phyloP scores from a whole-genome alignment of 352 stramenopile species.

The Albugo candida region DNA sequence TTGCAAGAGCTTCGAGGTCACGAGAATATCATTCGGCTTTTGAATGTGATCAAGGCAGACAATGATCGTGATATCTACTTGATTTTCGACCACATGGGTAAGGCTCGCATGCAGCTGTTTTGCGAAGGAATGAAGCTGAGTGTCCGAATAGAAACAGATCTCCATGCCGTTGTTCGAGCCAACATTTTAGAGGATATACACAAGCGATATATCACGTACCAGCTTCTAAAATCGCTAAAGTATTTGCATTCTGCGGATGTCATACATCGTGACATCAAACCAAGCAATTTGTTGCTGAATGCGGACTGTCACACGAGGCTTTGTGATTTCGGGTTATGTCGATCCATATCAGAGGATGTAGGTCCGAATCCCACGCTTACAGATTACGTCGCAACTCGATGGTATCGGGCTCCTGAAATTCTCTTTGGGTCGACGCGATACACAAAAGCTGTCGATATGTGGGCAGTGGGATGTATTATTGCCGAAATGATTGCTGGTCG shows the following conservation, averaged over 20 bases:
- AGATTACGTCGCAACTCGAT: slow-evolving; percentile 92
- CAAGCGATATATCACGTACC: slow-evolving; percentile 95
- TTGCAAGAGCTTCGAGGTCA: slow-evolving; percentile 83
- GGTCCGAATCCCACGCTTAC: slow-evolving; percentile 77
- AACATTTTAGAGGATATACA: slow-evolving; percentile 92
- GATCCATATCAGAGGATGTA: slow-evolving; percentile 75
- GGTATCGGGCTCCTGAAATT: slow-evolving; percentile 92
- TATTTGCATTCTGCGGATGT: slow-evolving; percentile 91
- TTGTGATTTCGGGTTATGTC: slow-evolving; percentile 92
- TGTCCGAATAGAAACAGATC: slow-evolving; percentile 76
- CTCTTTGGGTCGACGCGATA: slow-evolving; percentile 86
- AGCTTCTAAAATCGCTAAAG: slow-evolving; percentile 91
- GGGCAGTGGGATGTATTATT: slow-evolving; percentile 86
- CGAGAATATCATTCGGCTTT: slow-evolving; percentile 87
- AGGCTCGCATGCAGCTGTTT: slow-evolving; percentile 1
- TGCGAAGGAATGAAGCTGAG: background rate
- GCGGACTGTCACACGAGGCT: slow-evolving; percentile 88
- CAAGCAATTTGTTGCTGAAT: slow-evolving; percentile 91
- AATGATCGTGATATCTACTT: slow-evolving; percentile 95
- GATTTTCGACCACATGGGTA: slow-evolving; percentile 93
- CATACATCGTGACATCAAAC: slow-evolving; percentile 93
- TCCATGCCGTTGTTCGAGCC: slow-evolving; percentile 88
- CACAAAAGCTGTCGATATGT: slow-evolving; percentile 87
- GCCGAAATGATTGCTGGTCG: slow-evolving; percentile 85
- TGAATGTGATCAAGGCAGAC: slow-evolving; percentile 88